These are phyloP conservation scores for Chlamydomonas reinhardtii DNA, from an alignment of 163 green algal species.

Conservation along the genomic window DNA sequence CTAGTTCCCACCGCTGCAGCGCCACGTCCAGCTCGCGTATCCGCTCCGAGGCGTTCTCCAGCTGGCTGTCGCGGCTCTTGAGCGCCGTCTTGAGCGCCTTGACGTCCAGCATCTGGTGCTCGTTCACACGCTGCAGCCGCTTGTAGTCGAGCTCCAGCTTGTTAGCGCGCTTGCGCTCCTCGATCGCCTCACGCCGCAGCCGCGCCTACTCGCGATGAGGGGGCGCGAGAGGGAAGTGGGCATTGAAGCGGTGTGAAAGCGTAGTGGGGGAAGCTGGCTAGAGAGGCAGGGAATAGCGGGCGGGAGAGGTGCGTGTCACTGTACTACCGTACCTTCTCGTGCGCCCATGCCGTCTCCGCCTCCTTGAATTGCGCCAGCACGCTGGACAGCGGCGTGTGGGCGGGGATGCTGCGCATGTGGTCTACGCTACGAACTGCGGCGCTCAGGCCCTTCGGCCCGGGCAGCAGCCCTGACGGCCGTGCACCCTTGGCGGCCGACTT, in stretches of 20 bases:
- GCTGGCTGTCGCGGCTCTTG: conserved; percentile 55
- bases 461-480: not conserved
- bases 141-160: conserved; percentile 66
- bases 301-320: too few species aligned
- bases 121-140: conserved; percentile 47
- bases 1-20: conserved; percentile 48
- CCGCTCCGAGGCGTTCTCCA: conserved; percentile 53
- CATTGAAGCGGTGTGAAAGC: too few species aligned
- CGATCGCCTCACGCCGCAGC: conserved; percentile 63
- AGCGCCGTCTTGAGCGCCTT: conserved; percentile 58
- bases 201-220: conserved; percentile 53
- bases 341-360: conserved; percentile 71
- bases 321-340: conserved; percentile 69
- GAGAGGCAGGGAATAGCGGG: too few species aligned
- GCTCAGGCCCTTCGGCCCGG: not conserved
- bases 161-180: conserved; percentile 64
- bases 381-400: conserved; percentile 61
- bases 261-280: too few species aligned
- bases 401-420: conserved; percentile 50
- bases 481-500: not conserved
- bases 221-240: not conserved
- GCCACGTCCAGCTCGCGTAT: conserved; percentile 63
- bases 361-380: conserved; percentile 77
- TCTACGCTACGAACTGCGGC: conserved; percentile 26
- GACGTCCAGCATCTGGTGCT: conserved; percentile 65